A percentile compares a stretch with the other conserved stretches of the same genome.
Conservation (phyloP, 148 eudicot genomes). For the Suaeda aralocaspica region DNA sequence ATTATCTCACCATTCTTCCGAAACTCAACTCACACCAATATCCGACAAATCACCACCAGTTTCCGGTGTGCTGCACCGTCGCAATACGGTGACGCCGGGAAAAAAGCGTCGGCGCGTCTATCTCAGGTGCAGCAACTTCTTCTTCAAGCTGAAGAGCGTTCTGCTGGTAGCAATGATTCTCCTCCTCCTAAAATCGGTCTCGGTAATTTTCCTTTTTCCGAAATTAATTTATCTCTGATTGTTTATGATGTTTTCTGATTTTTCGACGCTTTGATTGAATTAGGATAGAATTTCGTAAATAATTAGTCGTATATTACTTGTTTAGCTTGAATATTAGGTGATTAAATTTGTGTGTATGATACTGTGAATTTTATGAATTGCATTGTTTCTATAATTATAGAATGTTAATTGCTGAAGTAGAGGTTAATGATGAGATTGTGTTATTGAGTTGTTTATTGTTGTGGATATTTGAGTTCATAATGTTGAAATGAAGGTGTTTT, state of each 20-base stretch:
- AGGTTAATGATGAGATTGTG: background rate
- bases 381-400: too few species aligned
- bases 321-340: too few species aligned
- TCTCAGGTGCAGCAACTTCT: constrained; percentile 67
- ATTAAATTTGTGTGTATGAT: too few species aligned
- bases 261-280: too few species aligned
- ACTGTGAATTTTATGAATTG: too few species aligned
- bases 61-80: constrained; percentile 40
- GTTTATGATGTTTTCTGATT: too few species aligned
- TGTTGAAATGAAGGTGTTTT: background rate
- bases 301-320: too few species aligned
- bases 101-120: constrained; percentile 60
- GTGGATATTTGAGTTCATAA: background rate
- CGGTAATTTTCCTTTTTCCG: constrained; percentile 25
- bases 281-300: too few species aligned
- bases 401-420: too few species aligned
- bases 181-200: constrained; percentile 60
- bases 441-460: background rate
- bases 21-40: background rate
- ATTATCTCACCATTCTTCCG: constrained; percentile 8
- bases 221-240: too few species aligned
- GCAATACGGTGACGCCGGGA: constrained; percentile 33
- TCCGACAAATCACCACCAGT: constrained; percentile 35
- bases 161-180: constrained; percentile 53
- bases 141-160: constrained; percentile 58